Conservation (phyloP, 2,329 filamentous ascomycete genomes). For the Coniochaeta prunicola region DNA sequence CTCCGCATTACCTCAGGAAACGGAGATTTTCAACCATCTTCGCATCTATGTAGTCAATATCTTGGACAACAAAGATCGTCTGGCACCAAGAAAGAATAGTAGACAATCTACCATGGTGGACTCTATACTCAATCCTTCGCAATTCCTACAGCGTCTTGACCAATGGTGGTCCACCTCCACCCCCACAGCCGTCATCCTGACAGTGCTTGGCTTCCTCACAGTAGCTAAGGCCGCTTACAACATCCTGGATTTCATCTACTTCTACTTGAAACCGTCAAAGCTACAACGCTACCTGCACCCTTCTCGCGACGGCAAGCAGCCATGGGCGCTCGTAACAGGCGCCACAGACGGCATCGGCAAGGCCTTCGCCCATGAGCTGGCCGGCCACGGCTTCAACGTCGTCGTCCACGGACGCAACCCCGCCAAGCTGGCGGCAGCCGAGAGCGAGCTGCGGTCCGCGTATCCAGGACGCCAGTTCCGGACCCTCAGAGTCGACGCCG, state of each 20-base stretch:
- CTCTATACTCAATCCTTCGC: background rate
- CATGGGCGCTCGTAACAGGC: conserved; percentile 45
- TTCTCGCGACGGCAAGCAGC: conserved; percentile 6
- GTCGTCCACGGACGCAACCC: conserved; percentile 49
- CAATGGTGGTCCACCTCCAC: background rate
- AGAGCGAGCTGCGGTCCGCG: conserved; percentile 26
- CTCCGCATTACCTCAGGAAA: no score
- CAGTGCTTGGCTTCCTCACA: background rate
- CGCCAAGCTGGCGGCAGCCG: conserved; percentile 36
- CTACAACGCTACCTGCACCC: conserved; percentile 16
- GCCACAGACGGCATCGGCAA: conserved; percentile 48
- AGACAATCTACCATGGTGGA: background rate
- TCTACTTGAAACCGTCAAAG: conserved; percentile 12
- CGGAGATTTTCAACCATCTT: background rate
- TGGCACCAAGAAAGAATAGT: background rate
- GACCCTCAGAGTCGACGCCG: conserved; percentile 36
- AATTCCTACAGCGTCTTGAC: background rate
- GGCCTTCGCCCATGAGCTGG: conserved; percentile 43
- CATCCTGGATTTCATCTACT: conserved; percentile 1
- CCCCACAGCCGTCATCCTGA: background rate
- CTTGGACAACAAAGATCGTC: background rate
- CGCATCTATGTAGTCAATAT: background rate
- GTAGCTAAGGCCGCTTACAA: background rate
- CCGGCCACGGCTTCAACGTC: conserved; percentile 44
- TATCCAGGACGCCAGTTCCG: conserved; percentile 32